Evolutionary conservation across 805 yeast genomes (phyloP), one percentile per base, ranked within the genome.

Genomic region (Hanseniaspora jakobsenii): DNA sequence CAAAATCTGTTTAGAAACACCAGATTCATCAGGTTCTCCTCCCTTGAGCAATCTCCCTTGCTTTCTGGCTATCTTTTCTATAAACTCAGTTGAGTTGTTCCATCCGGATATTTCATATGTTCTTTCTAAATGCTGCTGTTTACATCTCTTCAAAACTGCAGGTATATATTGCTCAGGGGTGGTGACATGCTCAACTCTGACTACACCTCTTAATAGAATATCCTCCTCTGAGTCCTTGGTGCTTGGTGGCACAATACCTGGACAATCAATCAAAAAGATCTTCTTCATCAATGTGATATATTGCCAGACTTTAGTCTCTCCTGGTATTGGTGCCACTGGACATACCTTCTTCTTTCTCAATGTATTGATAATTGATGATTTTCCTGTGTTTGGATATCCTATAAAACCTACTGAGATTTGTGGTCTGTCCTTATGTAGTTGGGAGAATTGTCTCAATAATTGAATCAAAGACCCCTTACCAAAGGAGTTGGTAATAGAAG

Each of bases 271-370:
- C 55, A 89, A 68, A 65, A 87, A 89, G 42, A 89, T 89, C 52
- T 89, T 75, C 70, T 89, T 89, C 96, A 91, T 89, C 55, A 89
- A 70, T 3, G 98, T 87, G 56, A 89, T 87, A 67, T 89, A 89
- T 69, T 89, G 98, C 98, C 98, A 89, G 36, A 89, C 96, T 64
- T 89, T 89, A 28, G 98, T 89, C 61, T 89, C 98, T 62, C 98
- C 98, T 24, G 98, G 98, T 55, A 89, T 86, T 38, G 98, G 98
- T 1, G 98, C 98, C 38, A 89, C 97, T 36, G 73, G 78, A 67
- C 97, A 91, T 37, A 89, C 98, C 66, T 89, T 91, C 73, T 91
- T 91, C 62, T 79, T 78, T 60, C 96, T 77, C 54, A 89, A 68
- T 2, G 97, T 87, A 66, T 89, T 89, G 57, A 89, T 89, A 52